A percentile compares a stretch with the other conserved stretches of the same genome.
These are phyloP conservation scores for Penicillium coffeae DNA, from an alignment of 495 filamentous ascomycete genomes.

Conservation along the genomic window DNA sequence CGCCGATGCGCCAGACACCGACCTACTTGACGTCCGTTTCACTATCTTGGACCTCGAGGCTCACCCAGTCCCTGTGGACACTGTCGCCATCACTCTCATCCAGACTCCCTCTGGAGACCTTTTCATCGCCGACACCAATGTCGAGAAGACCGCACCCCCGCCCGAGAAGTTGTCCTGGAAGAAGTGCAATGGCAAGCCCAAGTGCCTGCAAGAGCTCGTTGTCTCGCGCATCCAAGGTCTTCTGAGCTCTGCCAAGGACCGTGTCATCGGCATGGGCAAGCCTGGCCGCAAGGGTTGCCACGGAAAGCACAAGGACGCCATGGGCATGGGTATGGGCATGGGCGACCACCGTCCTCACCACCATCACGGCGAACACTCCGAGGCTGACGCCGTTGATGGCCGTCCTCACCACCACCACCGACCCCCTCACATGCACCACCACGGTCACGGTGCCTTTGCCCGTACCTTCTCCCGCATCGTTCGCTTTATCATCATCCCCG, in stretches of 20 bases:
- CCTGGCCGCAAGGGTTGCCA: slow-evolving; percentile 29
- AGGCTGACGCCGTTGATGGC: not conserved
- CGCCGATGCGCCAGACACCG: slow-evolving; percentile 25
- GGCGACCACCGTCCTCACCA: slow-evolving; percentile 5
- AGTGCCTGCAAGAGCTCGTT: slow-evolving; percentile 38
- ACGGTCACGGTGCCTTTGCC: slow-evolving; percentile 33
- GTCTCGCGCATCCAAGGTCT: slow-evolving; percentile 36
- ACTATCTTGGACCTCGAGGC: slow-evolving; percentile 48
- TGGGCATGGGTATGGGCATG: slow-evolving; percentile 13
- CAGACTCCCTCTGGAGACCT: slow-evolving; percentile 33
- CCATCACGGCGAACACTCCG: not conserved
- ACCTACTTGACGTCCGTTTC: slow-evolving; percentile 40
- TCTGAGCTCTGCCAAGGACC: slow-evolving; percentile 37
- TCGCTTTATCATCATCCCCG: slow-evolving; percentile 48
- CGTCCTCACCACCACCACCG: slow-evolving; percentile 2
- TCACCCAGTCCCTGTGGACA: slow-evolving; percentile 48
- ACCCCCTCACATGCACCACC: slow-evolving; percentile 21
- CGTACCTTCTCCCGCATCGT: slow-evolving; percentile 43
- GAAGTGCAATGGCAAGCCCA: slow-evolving; percentile 38
- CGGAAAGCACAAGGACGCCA: slow-evolving; percentile 20
- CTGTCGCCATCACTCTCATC: slow-evolving; percentile 42
- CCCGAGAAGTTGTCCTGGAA: slow-evolving; percentile 36
- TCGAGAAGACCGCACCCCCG: slow-evolving; percentile 33
- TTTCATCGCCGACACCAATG: slow-evolving; percentile 33
- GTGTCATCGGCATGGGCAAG: slow-evolving; percentile 32